Evolutionary conservation across 192 early-diverging fungal species (phyloP).

Genomic region (Diversispora epigaea): DNA sequence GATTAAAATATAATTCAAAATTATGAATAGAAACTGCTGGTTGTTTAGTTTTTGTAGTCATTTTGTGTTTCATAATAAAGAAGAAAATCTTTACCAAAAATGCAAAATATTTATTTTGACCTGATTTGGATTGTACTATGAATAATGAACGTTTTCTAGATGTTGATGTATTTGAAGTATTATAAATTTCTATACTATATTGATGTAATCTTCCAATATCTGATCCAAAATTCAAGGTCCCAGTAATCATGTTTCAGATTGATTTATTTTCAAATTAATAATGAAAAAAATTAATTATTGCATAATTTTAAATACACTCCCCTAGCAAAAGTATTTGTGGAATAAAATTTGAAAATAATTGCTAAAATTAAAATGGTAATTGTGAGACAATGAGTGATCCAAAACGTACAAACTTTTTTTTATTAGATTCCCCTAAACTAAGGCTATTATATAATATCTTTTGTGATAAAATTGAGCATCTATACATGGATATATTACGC

Average conservation of each 20-base stretch:
- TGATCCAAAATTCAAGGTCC: not conserved
- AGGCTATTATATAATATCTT: no score
- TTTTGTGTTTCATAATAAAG: not conserved
- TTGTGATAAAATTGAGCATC: no score
- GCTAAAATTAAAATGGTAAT: no score
- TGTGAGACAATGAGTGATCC: no score
- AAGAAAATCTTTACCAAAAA: not conserved
- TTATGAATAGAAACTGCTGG: not conserved
- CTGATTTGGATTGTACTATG: not conserved
- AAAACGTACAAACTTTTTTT: no score
- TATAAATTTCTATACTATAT: not conserved
- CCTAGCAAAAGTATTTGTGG: no score
- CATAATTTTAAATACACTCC: not conserved
- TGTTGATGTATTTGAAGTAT: not conserved
- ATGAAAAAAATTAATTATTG: not conserved
- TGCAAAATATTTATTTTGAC: not conserved
- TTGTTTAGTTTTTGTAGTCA: not conserved
- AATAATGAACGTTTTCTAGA: not conserved
- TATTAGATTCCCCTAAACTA: no score
- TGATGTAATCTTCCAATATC: not conserved
- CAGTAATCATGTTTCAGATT: not conserved
- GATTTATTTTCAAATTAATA: not conserved
- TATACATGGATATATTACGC: no score
- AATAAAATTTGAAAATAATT: no score
- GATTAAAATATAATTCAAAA: constrained; percentile 10